phyloP scores from a whole-genome alignment of 179 eudicot genomes.

The Beta lomatogona region DNA sequence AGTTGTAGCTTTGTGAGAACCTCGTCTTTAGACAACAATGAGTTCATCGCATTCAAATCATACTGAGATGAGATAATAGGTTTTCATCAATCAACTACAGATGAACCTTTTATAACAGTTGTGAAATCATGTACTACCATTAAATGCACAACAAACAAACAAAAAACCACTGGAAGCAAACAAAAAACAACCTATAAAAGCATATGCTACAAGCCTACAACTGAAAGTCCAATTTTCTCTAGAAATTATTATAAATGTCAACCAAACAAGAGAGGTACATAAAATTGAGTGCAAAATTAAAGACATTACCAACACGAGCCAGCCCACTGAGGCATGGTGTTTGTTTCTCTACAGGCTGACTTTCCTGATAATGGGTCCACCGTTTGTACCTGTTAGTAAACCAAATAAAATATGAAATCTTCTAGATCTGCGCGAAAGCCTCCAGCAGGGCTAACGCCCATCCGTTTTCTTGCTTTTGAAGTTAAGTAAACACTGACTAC shows the following conservation, averaged over 20 bases:
- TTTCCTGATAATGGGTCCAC: slow-evolving; percentile 70
- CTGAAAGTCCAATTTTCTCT: slow-evolving; percentile 8
- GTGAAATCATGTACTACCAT: background rate
- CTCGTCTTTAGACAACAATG: too few species aligned
- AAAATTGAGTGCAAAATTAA: slow-evolving; percentile 1
- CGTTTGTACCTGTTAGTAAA: slow-evolving; percentile 65
- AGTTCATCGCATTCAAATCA: background rate
- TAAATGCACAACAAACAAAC: too few species aligned
- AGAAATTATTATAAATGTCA: background rate
- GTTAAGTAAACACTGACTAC: too few species aligned
- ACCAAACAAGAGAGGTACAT: background rate
- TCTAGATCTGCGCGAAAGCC: too few species aligned
- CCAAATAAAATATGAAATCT: too few species aligned
- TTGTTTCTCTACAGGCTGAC: slow-evolving; percentile 87
- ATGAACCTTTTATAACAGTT: background rate
- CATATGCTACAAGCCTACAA: slow-evolving; percentile 3
- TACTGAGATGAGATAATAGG: background rate
- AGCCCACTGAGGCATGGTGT: slow-evolving; percentile 99
- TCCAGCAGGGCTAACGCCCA: too few species aligned
- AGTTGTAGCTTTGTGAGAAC: too few species aligned
- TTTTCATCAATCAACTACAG: background rate
- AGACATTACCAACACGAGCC: slow-evolving; percentile 92
- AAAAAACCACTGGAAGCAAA: too few species aligned
- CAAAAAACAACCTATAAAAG: background rate
- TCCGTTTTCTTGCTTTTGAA: too few species aligned